These are phyloP conservation scores for Globisporangium parvum DNA, from an alignment of 352 stramenopile species.

Conservation along the genomic window DNA sequence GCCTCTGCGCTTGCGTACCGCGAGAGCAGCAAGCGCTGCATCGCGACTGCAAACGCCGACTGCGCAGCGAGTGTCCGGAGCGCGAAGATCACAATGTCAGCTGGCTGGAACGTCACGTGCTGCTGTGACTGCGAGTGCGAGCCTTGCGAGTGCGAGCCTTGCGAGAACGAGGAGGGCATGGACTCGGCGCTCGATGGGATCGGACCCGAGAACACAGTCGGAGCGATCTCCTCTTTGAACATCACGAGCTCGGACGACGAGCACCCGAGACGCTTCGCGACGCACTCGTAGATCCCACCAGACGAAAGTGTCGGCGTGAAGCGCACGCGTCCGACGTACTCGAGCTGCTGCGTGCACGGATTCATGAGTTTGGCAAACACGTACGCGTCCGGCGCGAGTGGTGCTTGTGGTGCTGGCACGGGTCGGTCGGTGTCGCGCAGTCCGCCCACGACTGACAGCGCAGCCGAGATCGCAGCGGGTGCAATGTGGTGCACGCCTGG, in stretches of 20 bases:
- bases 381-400: constrained; percentile 21
- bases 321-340: constrained; percentile 37
- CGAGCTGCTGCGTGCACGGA: constrained; percentile 24
- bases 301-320: constrained; percentile 28
- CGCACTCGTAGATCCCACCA: constrained; percentile 36
- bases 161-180: too few species aligned
- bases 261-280: constrained; percentile 33
- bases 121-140: constrained; percentile 10
- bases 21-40: constrained; percentile 29
- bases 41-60: constrained; percentile 15
- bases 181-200: constrained; percentile 29
- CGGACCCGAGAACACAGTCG: constrained; percentile 39
- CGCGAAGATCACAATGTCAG: constrained; percentile 66
- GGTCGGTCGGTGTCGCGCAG: too few species aligned
- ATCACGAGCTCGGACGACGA: constrained; percentile 42
- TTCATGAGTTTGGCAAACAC: constrained; percentile 70
- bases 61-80: constrained; percentile 15
- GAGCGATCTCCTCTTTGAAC: constrained; percentile 75
- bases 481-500: not conserved
- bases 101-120: constrained; percentile 23
- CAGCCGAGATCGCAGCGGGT: not conserved
- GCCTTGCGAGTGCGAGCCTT: too few species aligned
- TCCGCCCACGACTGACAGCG: too few species aligned
- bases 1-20: constrained; percentile 35
- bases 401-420: not conserved